Base-by-base conservation (phyloP, 306 rosid genomes). In the Leucaena leucocephala region DNA sequence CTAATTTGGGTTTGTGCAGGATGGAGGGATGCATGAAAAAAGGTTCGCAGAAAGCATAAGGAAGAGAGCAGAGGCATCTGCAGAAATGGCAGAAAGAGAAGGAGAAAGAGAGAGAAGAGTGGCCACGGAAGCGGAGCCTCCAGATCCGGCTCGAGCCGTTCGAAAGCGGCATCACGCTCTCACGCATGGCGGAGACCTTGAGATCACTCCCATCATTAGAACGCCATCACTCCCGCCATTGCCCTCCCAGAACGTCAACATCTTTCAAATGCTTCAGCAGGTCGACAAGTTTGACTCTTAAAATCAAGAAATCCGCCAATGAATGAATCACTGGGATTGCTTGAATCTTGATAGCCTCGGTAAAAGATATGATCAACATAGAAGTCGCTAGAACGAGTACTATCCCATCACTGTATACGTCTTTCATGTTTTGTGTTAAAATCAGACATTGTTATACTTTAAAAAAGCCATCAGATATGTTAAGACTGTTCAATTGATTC, bases 121-220 rank as follows among this genome's bases (percentile, higher is more conserved):
- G 22, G 79, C 75, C 36, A 80, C 42, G 71, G 82, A 76, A 1
- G 70, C 87, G 42, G 84, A 82, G 34, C 58, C 92, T 36, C 87
- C 87, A 0, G 91, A 90, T 42, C 87, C 84, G 0, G 90, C 83
- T 78, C 83, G 93, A 75, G 86, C 89, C n/a, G 89, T 90, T 49
- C 76, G 98, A 16, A 95, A 95, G 89, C 82, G 98, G 85, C 98
- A 95, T 71, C 98, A 91, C 84, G 88, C 85, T 43, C 95, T 89
- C 83, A 92, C 91, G 54, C 82, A 85, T 10, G 93, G 84, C 13
- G 93, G 84, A 40, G 93, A 89, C 78, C 84, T 81, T 64, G 84
- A 86, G 55, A 84, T 88, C 64, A 86, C 86, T 57, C 98, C 97
- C 63, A 73, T 87, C 9, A 62, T 86, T 63, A 87, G 91, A 85